Evolutionary conservation across 106 monocot genomes (phyloP), one percentile per base, ranked within the genome.

Genomic region (Gastrodia elata): DNA sequence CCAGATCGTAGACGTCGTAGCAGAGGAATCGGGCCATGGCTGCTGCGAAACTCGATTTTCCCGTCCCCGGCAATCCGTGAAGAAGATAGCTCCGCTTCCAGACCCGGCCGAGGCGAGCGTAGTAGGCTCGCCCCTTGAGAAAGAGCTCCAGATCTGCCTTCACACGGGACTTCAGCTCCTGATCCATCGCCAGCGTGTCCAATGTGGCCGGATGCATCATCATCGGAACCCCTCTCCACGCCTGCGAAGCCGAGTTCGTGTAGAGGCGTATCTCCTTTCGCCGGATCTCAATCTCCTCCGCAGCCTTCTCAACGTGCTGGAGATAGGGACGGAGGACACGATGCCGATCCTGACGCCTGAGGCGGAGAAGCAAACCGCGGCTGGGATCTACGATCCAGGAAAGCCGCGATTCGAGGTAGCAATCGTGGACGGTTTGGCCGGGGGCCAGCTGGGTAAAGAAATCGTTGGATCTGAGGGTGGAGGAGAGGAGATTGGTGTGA

Each of bases 81-180:
- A 89, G 76, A 58, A 89, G 83, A 72, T 89, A 89, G 40, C 85
- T 89, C 73, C 88, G 74, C 73, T 78, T 83, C 88, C 88, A 89
- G 5, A 81, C 78, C 7, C 78, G 77, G 27, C 88, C 85, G 37
- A 89, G 48, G 5, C 82, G 80, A 33, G 73, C 64, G 77, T 89
- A 89, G 78, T 83, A 89, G 5, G 9, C 44, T 40, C 78, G 77
- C 33, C 80, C 78, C 42, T 83, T 83, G 4, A 74, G 58, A 70
- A 85, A 89, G 13, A 49, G 4, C 37, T 85, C 83, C 10, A 89
- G 75, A 72, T 89, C 88, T 35, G 75, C 15, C 26, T 61, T 71
- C 13, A 89, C 68, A 6, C 83, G 40, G 43, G 65, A 64, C 71
- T 83, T 85, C 4, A 85, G 69, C 0, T 80, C 85, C 37, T 65